phyloP scores from a whole-genome alignment of 2,329 filamentous ascomycete species.

The Teratosphaeria nubilosa region DNA sequence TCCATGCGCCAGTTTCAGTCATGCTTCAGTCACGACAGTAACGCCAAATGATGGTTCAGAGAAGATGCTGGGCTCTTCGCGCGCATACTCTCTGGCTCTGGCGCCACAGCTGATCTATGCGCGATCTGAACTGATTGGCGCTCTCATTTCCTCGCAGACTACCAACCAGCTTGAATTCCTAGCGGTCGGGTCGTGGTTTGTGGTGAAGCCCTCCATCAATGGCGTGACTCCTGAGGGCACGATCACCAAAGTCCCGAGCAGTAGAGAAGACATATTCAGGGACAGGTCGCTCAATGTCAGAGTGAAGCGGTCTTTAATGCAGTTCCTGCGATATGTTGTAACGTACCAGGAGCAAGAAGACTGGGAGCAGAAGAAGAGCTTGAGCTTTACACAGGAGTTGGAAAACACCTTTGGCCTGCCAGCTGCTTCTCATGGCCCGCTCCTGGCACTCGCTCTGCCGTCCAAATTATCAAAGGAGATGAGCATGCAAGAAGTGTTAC shows the following conservation, averaged over 20 bases:
- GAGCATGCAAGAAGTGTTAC: conserved; percentile 58
- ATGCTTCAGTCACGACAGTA: conserved; percentile 21
- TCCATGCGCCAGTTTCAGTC: conserved; percentile 12
- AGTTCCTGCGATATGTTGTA: conserved; percentile 80
- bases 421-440: conserved; percentile 51
- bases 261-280: conserved; percentile 83
- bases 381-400: conserved; percentile 50
- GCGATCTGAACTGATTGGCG: conserved; percentile 63
- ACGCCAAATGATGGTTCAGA: conserved; percentile 9
- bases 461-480: conserved; percentile 46
- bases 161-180: conserved; percentile 88
- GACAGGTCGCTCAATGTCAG: conserved; percentile 65
- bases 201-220: conserved; percentile 40
- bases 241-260: conserved; percentile 62
- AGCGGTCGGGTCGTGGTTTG: conserved; percentile 86
- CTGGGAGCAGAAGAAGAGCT: conserved; percentile 50
- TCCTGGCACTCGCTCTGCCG: conserved; percentile 65
- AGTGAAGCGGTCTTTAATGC: conserved; percentile 81
- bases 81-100: conserved; percentile 73
- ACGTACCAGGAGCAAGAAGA: conserved; percentile 55
- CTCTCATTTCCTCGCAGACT: conserved; percentile 79
- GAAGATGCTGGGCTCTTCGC: conserved; percentile 46
- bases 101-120: conserved; percentile 82
- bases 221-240: not conserved
- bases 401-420: conserved; percentile 47